A percentile compares a stretch with the other conserved stretches of the same genome.
phyloP scores from a whole-genome alignment of 2,329 filamentous ascomycete genomes.

The Hypoxylon sp. region DNA sequence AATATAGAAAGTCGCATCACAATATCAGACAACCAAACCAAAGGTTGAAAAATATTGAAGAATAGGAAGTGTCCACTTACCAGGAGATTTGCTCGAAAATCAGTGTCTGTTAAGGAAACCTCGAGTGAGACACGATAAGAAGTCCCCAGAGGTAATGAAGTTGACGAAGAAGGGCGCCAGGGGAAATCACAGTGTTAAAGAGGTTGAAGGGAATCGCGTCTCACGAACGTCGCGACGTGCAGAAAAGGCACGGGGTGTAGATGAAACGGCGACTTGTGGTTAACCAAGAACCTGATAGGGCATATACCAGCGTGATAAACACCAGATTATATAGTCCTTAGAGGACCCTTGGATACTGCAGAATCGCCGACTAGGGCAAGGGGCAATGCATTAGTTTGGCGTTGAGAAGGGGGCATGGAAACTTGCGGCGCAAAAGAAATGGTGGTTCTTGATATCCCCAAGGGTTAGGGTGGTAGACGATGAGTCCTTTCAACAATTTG shows the following conservation, averaged over 20 bases:
- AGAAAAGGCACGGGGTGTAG: neutral
- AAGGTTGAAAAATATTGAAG: neutral
- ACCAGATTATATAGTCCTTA: neutral
- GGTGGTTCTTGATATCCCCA: neutral
- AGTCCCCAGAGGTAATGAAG: neutral
- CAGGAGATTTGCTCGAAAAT: neutral
- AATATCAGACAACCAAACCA: neutral
- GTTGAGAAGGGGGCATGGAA: neutral
- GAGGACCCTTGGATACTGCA: neutral
- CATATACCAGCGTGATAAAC: neutral
- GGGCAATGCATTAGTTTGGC: neutral
- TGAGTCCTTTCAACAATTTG: neutral
- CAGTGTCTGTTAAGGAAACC: neutral
- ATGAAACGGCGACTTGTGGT: neutral
- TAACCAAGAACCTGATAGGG: neutral
- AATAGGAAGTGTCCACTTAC: slow-evolving; percentile 1
- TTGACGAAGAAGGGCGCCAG: neutral
- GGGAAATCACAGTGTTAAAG: neutral
- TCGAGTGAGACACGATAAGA: neutral
- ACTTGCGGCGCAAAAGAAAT: neutral
- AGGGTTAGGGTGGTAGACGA: neutral
- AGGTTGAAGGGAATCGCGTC: neutral
- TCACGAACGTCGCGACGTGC: neutral
- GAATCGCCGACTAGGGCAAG: neutral
- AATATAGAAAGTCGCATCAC: neutral